Evolutionary conservation across 2,329 filamentous ascomycete genomes (phyloP).

Genomic region (Magnaporthales sp.): DNA sequence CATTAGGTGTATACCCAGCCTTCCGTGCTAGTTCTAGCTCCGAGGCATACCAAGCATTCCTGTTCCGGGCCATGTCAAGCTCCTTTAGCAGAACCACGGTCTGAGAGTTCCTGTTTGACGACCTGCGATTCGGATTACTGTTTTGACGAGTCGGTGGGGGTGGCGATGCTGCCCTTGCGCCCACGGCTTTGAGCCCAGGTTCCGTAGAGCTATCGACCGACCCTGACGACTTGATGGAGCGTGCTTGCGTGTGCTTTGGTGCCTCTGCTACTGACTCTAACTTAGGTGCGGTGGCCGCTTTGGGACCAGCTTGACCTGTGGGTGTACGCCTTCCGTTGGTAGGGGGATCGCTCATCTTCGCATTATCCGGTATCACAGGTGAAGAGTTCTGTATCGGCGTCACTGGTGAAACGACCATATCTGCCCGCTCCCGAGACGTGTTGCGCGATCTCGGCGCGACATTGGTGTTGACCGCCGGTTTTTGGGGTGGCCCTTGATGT

Average conservation of each 20-base stretch:
- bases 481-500: constrained; percentile 45
- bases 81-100: constrained; percentile 76
- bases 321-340: constrained; percentile 58
- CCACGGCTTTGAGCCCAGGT: constrained; percentile 33
- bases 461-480: constrained; percentile 32
- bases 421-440: constrained; percentile 37
- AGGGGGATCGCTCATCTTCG: constrained; percentile 38
- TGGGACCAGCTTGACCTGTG: constrained; percentile 33
- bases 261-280: constrained; percentile 20
- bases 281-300: constrained; percentile 22
- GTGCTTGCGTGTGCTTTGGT: constrained; percentile 35
- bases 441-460: constrained; percentile 30
- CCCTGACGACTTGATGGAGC: constrained; percentile 50
- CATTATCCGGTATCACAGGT: constrained; percentile 30
- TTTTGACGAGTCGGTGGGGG: constrained; percentile 48
- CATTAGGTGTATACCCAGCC: constrained; percentile 71
- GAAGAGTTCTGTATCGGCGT: constrained; percentile 28
- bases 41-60: constrained; percentile 95
- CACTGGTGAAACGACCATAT: constrained; percentile 26
- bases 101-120: constrained; percentile 53
- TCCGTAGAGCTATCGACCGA: constrained; percentile 64
- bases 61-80: constrained; percentile 72
- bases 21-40: constrained; percentile 89
- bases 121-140: constrained; percentile 49
- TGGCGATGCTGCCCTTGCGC: constrained; percentile 44